These are phyloP conservation scores for Gliomastix tumulicola DNA, from an alignment of 2,329 filamentous ascomycete species.

Conservation along the genomic window DNA sequence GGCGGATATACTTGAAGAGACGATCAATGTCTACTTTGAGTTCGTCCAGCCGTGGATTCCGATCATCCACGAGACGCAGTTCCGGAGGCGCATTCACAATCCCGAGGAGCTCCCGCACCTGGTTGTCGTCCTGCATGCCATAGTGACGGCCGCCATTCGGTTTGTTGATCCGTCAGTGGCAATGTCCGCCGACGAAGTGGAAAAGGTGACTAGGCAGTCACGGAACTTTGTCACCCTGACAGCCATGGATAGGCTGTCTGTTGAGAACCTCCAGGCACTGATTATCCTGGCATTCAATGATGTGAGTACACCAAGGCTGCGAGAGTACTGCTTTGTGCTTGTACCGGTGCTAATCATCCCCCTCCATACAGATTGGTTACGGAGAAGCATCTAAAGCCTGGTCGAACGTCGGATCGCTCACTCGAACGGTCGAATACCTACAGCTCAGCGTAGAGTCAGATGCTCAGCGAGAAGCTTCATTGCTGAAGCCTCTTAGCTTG, in stretches of 20 bases:
- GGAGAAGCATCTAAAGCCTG: conserved; percentile 16
- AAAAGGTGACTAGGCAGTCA: conserved; percentile 6
- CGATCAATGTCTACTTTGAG: conserved; percentile 21
- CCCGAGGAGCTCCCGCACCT: conserved; percentile 15
- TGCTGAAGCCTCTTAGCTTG: conserved; percentile 16
- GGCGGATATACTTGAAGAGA: conserved; percentile 7
- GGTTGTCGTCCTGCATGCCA: conserved; percentile 25
- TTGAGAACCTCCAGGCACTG: conserved; percentile 27
- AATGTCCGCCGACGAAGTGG: conserved; percentile 9
- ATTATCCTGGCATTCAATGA: conserved; percentile 28
- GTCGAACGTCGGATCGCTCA: conserved; percentile 20
- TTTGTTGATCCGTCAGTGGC: conserved; percentile 14
- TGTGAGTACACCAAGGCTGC: conserved; percentile 12
- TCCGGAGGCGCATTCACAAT: conserved; percentile 16
- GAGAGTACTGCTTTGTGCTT: neutral
- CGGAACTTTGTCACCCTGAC: conserved; percentile 17
- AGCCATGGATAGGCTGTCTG: conserved; percentile 22
- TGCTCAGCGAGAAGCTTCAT: conserved; percentile 6
- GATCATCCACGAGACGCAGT: conserved; percentile 23
- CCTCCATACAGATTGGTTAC: conserved; percentile 18
- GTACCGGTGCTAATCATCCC: neutral
- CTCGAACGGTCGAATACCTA: conserved; percentile 19
- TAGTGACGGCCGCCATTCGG: conserved; percentile 17
- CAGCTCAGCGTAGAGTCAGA: conserved; percentile 18
- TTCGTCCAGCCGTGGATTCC: conserved; percentile 33